phyloP scores from a whole-genome alignment of 148 eudicot genomes.

The Rhododendron griersonianum region DNA sequence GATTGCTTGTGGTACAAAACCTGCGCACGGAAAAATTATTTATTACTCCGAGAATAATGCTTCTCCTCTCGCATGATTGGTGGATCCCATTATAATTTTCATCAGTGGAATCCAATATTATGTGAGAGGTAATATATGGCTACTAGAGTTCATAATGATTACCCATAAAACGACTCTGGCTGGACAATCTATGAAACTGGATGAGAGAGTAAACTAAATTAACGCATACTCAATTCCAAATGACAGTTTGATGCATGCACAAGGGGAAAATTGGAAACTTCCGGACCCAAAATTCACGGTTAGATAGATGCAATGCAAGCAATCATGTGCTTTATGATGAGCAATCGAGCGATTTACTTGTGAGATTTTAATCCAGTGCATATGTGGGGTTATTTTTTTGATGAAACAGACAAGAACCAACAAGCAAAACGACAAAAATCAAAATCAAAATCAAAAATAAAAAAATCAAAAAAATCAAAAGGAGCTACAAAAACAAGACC shows the following conservation, averaged over 20 bases:
- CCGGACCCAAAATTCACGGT: not conserved
- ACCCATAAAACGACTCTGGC: not conserved
- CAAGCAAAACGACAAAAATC: not conserved
- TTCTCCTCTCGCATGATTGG: not conserved
- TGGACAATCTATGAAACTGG: not conserved
- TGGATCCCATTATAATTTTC: not conserved
- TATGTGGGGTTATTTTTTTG: not conserved
- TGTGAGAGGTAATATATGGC: not conserved
- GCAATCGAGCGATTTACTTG: not conserved
- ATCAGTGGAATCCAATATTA: not conserved
- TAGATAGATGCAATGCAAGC: not conserved
- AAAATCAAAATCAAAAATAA: not conserved
- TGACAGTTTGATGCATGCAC: not conserved
- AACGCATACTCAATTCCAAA: not conserved
- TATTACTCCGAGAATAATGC: not conserved
- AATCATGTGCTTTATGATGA: not conserved
- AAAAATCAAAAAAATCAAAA: not conserved
- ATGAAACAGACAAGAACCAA: not conserved
- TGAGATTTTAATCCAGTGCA: not conserved
- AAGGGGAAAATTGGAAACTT: not conserved
- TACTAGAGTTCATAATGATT: not conserved
- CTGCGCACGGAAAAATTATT: not conserved
- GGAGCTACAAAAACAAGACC: not conserved
- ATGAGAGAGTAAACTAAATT: not conserved
- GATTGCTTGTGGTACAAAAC: not conserved